These are phyloP conservation scores for Penicillium thymicola DNA, from an alignment of 2,329 filamentous ascomycete species.

Conservation along the genomic window DNA sequence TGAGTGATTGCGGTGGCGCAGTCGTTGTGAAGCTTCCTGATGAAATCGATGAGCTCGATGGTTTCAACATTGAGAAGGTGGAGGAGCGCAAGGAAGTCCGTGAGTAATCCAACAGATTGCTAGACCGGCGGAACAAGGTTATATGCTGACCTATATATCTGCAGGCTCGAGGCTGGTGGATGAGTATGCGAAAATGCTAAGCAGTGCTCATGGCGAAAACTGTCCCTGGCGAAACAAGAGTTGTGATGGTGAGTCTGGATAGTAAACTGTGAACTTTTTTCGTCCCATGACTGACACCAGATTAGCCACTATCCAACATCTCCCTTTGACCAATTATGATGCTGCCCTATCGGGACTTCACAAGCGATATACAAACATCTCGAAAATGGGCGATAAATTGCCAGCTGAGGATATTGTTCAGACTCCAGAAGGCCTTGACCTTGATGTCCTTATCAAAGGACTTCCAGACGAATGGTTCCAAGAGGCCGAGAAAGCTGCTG, in stretches of 20 bases:
- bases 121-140: neutral
- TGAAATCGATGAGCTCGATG: slow-evolving; percentile 56
- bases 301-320: slow-evolving; percentile 61
- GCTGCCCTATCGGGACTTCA: slow-evolving; percentile 58
- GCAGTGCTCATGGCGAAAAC: slow-evolving; percentile 70
- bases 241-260: slow-evolving; percentile 67
- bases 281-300: slow-evolving; percentile 15
- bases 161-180: slow-evolving; percentile 65
- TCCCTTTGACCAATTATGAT: slow-evolving; percentile 62
- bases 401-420: slow-evolving; percentile 31
- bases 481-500: neutral
- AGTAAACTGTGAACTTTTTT: neutral
- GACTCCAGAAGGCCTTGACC: slow-evolving; percentile 31
- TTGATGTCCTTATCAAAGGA: slow-evolving; percentile 30
- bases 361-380: slow-evolving; percentile 60
- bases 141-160: slow-evolving; percentile 16
- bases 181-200: slow-evolving; percentile 70
- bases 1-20: slow-evolving; percentile 75
- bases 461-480: slow-evolving; percentile 30
- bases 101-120: slow-evolving; percentile 26
- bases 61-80: slow-evolving; percentile 43
- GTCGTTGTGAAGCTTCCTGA: slow-evolving; percentile 74
- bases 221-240: slow-evolving; percentile 84
- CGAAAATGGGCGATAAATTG: slow-evolving; percentile 38
- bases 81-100: slow-evolving; percentile 44